These are phyloP conservation scores for Xylaria castorea DNA, from an alignment of 495 filamentous ascomycete species.

Conservation along the genomic window DNA sequence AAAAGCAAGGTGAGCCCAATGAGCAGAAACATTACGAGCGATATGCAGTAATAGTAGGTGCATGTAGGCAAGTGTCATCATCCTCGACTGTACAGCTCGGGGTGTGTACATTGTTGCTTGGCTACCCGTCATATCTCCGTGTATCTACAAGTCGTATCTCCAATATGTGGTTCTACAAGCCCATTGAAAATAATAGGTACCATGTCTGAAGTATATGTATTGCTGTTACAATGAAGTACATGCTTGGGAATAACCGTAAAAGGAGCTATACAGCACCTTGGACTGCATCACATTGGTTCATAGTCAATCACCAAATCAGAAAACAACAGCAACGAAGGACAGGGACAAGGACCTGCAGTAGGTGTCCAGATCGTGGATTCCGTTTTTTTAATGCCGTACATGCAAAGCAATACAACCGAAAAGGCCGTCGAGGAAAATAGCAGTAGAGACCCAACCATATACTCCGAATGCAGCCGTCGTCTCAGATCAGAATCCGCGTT, in stretches of 20 bases:
- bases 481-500: constrained; percentile 48
- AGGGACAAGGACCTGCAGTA: constrained; percentile 11
- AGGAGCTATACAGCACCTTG: background rate
- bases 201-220: too few species aligned
- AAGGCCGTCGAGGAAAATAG: constrained; percentile 51
- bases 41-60: background rate
- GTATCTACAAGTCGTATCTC: background rate
- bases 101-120: background rate
- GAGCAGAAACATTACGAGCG: background rate
- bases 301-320: background rate
- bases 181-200: background rate
- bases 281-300: background rate
- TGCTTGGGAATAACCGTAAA: background rate
- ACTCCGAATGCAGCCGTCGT: constrained; percentile 62
- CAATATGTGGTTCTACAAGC: background rate
- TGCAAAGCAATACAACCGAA: constrained; percentile 54
- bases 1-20: background rate
- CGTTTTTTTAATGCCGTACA: constrained; percentile 61
- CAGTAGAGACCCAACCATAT: constrained; percentile 58
- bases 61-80: background rate
- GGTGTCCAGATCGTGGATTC: constrained; percentile 59
- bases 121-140: background rate
- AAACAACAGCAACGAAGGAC: background rate
- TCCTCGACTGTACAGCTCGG: background rate
- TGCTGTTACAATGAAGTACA: background rate